Conservation (phyloP, 2,329 filamentous ascomycete genomes). For the Alternaria metachromatica region DNA sequence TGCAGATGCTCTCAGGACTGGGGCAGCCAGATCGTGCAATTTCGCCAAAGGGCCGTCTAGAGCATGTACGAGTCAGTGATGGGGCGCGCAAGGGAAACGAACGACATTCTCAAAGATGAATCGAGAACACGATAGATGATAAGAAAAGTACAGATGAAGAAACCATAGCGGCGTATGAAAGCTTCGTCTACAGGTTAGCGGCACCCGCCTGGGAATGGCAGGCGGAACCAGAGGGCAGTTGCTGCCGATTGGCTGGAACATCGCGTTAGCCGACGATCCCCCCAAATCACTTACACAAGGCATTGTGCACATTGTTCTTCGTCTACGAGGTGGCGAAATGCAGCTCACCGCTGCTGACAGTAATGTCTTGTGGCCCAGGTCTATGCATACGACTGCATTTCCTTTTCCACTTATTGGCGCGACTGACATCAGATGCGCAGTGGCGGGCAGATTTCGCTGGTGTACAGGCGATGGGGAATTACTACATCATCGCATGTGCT, state of each 20-base stretch:
- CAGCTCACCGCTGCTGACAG: not conserved
- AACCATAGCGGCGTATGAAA: constrained; percentile 17
- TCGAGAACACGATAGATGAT: constrained; percentile 7
- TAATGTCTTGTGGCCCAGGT: not conserved
- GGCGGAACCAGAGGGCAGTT: constrained; percentile 18
- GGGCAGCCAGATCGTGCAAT: constrained; percentile 1
- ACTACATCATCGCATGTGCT: not conserved
- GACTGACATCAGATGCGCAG: not conserved
- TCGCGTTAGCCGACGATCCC: constrained; percentile 7
- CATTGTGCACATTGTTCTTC: constrained; percentile 9
- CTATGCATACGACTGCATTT: not conserved
- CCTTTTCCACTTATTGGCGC: not conserved
- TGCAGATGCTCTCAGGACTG: constrained; percentile 17
- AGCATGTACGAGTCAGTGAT: not conserved
- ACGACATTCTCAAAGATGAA: constrained; percentile 5
- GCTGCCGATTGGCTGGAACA: constrained; percentile 15
- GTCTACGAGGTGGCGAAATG: not conserved
- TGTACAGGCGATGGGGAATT: not conserved
- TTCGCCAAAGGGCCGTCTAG: not conserved
- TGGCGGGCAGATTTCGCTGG: not conserved
- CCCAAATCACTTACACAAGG: constrained; percentile 13
- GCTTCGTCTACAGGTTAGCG: constrained; percentile 23
- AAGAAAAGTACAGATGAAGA: constrained; percentile 14
- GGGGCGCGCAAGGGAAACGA: constrained; percentile 7
- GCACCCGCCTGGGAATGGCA: constrained; percentile 15